phyloP scores from a whole-genome alignment of 176 grass and related monocot species.

The Bromus sterilis region DNA sequence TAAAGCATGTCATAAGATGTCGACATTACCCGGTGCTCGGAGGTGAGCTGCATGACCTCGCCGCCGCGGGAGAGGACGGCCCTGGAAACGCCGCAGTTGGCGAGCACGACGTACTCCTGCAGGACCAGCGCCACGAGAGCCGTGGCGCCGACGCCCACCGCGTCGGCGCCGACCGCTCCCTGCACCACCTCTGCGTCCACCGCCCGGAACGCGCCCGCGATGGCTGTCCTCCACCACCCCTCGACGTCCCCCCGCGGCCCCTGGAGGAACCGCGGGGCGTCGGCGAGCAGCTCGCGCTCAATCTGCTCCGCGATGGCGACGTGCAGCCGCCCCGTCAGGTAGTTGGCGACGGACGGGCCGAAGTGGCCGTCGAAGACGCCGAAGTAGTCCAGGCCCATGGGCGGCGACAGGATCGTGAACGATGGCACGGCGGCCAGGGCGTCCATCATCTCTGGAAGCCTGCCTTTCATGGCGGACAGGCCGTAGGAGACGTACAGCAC shows the following conservation, averaged over 20 bases:
- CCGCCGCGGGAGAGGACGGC: background rate
- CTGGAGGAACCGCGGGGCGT: background rate
- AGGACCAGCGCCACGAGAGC: slow-evolving; percentile 2
- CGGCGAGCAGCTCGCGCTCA: background rate
- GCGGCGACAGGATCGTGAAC: background rate
- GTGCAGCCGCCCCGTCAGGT: background rate
- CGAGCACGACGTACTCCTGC: background rate
- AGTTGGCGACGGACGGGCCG: background rate
- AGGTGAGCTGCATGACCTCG: background rate
- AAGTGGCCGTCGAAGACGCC: slow-evolving; percentile 1
- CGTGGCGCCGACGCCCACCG: background rate
- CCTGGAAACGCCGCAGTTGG: slow-evolving; percentile 3
- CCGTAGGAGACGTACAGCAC: slow-evolving; percentile 8
- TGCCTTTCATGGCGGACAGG: background rate
- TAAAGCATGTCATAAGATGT: background rate
- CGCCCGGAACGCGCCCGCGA: background rate
- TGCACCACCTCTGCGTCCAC: background rate
- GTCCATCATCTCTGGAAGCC: background rate
- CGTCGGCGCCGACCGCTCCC: background rate
- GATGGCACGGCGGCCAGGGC: background rate
- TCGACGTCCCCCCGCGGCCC: background rate
- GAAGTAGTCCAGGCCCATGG: background rate
- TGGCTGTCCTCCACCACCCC: background rate
- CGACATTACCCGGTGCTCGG: slow-evolving; percentile 11
- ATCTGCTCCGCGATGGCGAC: background rate